A percentile compares a stretch with the other conserved stretches of the same genome.
Conservation (phyloP, 805 yeast genomes). For the Barnettozyma botsteinii region DNA sequence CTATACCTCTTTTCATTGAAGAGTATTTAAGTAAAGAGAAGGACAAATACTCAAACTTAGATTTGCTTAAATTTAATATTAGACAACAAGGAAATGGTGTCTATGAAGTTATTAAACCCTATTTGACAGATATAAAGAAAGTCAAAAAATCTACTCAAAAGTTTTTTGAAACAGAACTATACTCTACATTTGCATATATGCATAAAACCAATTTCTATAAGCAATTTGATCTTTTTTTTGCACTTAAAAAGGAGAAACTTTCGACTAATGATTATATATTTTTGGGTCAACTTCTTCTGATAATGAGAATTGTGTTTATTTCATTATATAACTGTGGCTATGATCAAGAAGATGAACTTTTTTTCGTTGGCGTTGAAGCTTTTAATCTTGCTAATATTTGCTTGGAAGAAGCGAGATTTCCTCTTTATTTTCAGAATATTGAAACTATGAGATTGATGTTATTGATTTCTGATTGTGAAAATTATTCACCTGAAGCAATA, state of each 20-base stretch:
- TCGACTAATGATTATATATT: slow-evolving; percentile 10
- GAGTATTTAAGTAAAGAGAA: slow-evolving; percentile 7
- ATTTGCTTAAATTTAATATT: slow-evolving; percentile 7
- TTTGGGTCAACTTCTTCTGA: slow-evolving; percentile 13
- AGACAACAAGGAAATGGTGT: slow-evolving; percentile 6
- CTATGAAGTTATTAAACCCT: slow-evolving; percentile 4
- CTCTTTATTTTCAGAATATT: slow-evolving; percentile 5
- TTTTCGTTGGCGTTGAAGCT: slow-evolving; percentile 6
- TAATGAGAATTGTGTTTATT: slow-evolving; percentile 15
- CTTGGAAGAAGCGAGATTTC: slow-evolving; percentile 8
- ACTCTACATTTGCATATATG: slow-evolving; percentile 8
- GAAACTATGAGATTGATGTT: slow-evolving; percentile 8
- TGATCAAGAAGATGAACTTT: not conserved
- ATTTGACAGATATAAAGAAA: slow-evolving; percentile 1
- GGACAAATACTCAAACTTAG: slow-evolving; percentile 5
- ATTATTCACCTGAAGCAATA: slow-evolving; percentile 3
- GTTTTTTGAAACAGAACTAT: slow-evolving; percentile 9
- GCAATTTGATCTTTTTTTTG: slow-evolving; percentile 9
- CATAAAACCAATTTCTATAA: slow-evolving; percentile 7
- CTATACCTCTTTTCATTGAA: slow-evolving; percentile 7
- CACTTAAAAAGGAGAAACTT: not conserved
- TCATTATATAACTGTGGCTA: slow-evolving; percentile 19
- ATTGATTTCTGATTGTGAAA: slow-evolving; percentile 1
- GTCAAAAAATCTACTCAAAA: not conserved
- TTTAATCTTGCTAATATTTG: slow-evolving; percentile 7